Base-by-base conservation (phyloP, 192 early-diverging fungal species). In the Linnemannia hyalina region DNA sequence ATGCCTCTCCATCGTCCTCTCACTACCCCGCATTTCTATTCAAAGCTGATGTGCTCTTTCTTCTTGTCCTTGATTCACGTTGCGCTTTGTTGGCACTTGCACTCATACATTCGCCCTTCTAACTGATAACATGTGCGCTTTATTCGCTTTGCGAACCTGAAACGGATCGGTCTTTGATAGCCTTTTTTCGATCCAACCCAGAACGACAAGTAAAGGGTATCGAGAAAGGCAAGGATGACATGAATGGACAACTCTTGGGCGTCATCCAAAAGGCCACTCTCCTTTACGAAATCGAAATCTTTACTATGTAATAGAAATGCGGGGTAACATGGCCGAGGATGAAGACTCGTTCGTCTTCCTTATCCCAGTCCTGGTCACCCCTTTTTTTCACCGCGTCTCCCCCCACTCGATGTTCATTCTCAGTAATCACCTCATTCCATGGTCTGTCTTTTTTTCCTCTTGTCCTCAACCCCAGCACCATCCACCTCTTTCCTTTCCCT, bases 1-100 rank as follows among this genome's bases (percentile, higher is more conserved):
- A 46, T 68, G 18, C 38, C 44, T 7, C n/a, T 16, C 38, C 23
- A 8, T 46, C 16, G 29, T 35, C 36, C 29, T 26, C 10, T 7
- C 6, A 36, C 20, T 55, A 80, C 77, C 77, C 77, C 77, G 77
- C 77, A 80, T n/a, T 80, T 74, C 49, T 49, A 15, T 15, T 74
- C 18, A 71, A 36, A 9, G 70, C 23, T 60, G 36, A 35, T 7
- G 18, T 70, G 16, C 22, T 41, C 22, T 26, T 36, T 26, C 18
- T 36, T 26, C 18, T 42, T 71, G 5, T 46, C 42, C 13, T 26
- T 22, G 41, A 44, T 44, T n/a, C 26, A 73, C 47, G 4, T 29
- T 73, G 23, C 36, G 20, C 49, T 52, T 20, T 15, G 49, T 18
- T 6, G 49, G 49, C 49, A 52, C 49, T 22, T 52, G 15, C 20